Percentiles rank a stretch among this genome's conserved stretches.
Conservation (phyloP, 2,329 filamentous ascomycete genomes). For the Pseudocercospora fijiensis region DNA sequence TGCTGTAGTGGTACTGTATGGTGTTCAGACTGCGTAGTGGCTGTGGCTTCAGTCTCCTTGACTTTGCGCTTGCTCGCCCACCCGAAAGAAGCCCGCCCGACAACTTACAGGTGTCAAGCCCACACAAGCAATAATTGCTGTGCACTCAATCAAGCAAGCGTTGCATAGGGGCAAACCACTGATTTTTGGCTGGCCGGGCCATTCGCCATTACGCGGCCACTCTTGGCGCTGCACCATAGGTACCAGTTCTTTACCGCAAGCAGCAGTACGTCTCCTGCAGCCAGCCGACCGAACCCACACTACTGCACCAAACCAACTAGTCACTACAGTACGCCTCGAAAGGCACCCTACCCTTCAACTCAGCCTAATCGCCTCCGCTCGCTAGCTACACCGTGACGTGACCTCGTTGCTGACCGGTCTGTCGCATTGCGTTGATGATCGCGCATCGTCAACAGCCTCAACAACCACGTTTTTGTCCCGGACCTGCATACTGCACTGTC, state of each 20-base stretch:
- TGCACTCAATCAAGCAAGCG: neutral
- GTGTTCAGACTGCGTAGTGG: neutral
- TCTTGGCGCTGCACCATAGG: neutral
- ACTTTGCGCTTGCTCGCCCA: neutral
- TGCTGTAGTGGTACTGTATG: too few species aligned
- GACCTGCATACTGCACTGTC: neutral
- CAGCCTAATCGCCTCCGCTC: neutral
- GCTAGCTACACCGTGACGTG: neutral
- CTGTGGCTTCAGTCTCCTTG: too few species aligned
- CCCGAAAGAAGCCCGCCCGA: neutral
- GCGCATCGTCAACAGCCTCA: neutral
- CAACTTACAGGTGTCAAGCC: too few species aligned
- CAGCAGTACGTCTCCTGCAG: constrained; percentile 1
- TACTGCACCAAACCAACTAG: neutral
- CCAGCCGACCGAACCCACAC: neutral
- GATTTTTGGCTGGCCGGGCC: neutral
- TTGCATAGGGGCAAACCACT: neutral
- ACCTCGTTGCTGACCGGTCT: neutral
- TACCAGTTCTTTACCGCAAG: neutral
- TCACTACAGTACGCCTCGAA: too few species aligned
- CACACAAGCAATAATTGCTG: constrained; percentile 3
- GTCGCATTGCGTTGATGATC: neutral
- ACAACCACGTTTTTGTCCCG: neutral
- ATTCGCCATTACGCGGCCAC: neutral
- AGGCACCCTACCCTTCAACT: too few species aligned